Evolutionary conservation across 2,329 filamentous ascomycete species (phyloP).

Genomic region (Clonostachys solani): DNA sequence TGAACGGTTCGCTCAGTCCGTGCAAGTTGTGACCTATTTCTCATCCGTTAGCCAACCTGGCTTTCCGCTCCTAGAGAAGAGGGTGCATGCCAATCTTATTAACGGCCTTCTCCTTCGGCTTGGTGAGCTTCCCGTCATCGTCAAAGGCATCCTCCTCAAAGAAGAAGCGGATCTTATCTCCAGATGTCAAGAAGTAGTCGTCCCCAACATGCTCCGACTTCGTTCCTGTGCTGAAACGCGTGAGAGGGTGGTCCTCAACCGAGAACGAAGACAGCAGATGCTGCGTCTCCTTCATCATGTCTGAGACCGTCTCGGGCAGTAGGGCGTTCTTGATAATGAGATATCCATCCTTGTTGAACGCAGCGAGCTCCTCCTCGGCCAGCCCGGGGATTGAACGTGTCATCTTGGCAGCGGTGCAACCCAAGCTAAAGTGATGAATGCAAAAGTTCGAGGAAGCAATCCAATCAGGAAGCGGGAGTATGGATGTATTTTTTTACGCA

Average conservation of each 20-base stretch:
- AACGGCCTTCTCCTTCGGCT: conserved; percentile 79
- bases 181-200: conserved; percentile 86
- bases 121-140: conserved; percentile 56
- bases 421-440: too few species aligned
- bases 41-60: not conserved
- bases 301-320: conserved; percentile 55
- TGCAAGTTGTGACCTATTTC: conserved; percentile 63
- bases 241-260: conserved; percentile 84
- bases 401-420: too few species aligned
- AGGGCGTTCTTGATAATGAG: conserved; percentile 81
- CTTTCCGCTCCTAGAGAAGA: too few species aligned
- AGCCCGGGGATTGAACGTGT: conserved; percentile 43
- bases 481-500: too few species aligned
- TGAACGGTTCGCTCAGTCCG: conserved; percentile 63
- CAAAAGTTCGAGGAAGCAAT: too few species aligned
- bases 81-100: conserved; percentile 65
- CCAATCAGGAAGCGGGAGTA: too few species aligned
- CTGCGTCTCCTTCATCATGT: conserved; percentile 71
- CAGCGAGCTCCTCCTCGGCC: conserved; percentile 63
- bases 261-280: conserved; percentile 70
- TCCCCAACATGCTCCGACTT: conserved; percentile 84
- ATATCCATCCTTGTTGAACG: conserved; percentile 82
- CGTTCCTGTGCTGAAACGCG: conserved; percentile 89
- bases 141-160: conserved; percentile 93
- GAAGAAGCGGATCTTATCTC: conserved; percentile 94